phyloP scores from a whole-genome alignment of 306 rosid genomes.

The Quercus glauca region DNA sequence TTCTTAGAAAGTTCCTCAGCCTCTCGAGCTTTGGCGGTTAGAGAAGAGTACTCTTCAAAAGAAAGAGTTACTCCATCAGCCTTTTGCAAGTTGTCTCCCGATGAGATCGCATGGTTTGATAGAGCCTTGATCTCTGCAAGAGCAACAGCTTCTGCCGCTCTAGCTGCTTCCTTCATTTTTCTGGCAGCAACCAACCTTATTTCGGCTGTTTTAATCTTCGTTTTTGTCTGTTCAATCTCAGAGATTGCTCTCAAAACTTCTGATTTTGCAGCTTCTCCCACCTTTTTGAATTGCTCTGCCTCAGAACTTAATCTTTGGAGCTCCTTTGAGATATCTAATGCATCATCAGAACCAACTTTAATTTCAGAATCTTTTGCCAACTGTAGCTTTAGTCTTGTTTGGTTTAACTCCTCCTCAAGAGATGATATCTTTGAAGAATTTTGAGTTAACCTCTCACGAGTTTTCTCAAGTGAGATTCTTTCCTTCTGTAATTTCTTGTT shows the following conservation, averaged over 20 bases:
- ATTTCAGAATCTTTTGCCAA: conserved; percentile 58
- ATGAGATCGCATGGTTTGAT: conserved; percentile 39
- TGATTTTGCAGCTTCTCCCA: conserved; percentile 67
- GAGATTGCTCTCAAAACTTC: conserved; percentile 60
- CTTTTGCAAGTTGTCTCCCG: conserved; percentile 35
- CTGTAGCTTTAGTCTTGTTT: conserved; percentile 60
- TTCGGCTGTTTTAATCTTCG: conserved; percentile 74
- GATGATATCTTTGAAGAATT: conserved; percentile 61
- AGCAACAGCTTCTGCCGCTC: conserved; percentile 82
- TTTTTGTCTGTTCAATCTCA: conserved; percentile 76
- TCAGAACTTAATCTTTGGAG: conserved; percentile 63
- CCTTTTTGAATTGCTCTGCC: conserved; percentile 65
- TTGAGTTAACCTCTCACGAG: conserved; percentile 64
- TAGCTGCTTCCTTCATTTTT: conserved; percentile 92
- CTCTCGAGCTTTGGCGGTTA: conserved; percentile 51
- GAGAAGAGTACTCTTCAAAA: conserved; percentile 61
- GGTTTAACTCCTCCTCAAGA: conserved; percentile 83
- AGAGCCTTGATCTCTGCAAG: conserved; percentile 69
- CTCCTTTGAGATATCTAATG: conserved; percentile 59
- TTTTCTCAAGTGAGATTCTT: conserved; percentile 67
- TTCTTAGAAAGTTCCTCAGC: conserved; percentile 62
- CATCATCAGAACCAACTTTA: conserved; percentile 35
- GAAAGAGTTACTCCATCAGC: conserved; percentile 66
- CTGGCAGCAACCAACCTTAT: conserved; percentile 79
- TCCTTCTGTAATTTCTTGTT: conserved; percentile 80